Base-by-base conservation (phyloP, 2,329 filamentous ascomycete genomes). In the Ilyonectria robusta region DNA sequence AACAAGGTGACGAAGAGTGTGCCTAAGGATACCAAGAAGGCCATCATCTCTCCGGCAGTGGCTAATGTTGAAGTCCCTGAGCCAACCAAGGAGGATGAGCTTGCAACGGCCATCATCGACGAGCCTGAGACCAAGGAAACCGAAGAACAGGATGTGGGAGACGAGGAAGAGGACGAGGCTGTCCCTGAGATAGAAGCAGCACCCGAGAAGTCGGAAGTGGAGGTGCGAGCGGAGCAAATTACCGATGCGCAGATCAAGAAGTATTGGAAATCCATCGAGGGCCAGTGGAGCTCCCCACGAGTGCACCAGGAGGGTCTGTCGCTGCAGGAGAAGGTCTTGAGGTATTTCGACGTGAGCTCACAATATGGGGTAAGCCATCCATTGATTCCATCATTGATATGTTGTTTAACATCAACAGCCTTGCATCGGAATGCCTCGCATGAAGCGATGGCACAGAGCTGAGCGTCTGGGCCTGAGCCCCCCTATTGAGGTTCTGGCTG, bases 311-410 rank as follows among this genome's bases (percentile, higher is more conserved):
- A 91, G 74, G 91, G 86, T 2, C 78, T 98, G 72, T 87, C 85
- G 11, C 72, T 93, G 51, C 86, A 92, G 62, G 95, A 98, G 85
- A 97, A 95, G 84, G 90, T 98, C 29, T 81, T 98, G 75, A 86
- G 95, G 70, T 93, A 97, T 79, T 99, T 96, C 81, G 96, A 99
- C 79, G 92, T 97, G 72, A 96, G 92, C 77, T 93, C 89, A 67
- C 93, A 97, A 76, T 99, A 93, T 79, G 96, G 96, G 63, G 94
- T 97, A 89, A 84, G 93, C 90, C n/a, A n/a, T 15, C 15, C 7
- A n/a, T 42, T 21, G n/a, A 3, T 54, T 37, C 29, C n/a, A 13
- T 6, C 1, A 7, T 59, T 50, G 6, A 61, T 21, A 54, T 6
- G 31, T n/a, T 6, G 26, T 59, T 71, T 68, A 73, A 70, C 70